Conservation (phyloP, 257 asterid genomes). For the Oldenlandia corymbosa region DNA sequence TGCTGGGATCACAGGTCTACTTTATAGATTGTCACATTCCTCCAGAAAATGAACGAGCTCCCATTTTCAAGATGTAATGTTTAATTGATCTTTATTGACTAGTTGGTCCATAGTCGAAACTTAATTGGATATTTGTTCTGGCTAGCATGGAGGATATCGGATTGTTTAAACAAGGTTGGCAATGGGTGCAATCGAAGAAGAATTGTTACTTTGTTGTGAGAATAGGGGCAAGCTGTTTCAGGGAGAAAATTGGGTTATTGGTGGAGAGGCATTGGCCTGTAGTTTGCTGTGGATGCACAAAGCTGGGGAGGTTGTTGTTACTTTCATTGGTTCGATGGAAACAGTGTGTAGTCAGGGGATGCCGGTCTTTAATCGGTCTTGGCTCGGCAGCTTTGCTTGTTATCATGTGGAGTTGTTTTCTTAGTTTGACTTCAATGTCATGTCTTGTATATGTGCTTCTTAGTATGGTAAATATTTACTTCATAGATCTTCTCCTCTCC, state of each 20-base stretch:
- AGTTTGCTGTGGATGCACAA: slow-evolving; percentile 77
- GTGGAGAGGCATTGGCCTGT: slow-evolving; percentile 92
- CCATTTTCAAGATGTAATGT: slow-evolving; percentile 11
- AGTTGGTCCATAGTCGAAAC: background rate
- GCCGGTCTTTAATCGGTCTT: slow-evolving; percentile 60
- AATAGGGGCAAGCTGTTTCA: slow-evolving; percentile 43
- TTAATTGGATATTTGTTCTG: slow-evolving; percentile 5
- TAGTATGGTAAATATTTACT: slow-evolving; percentile 71
- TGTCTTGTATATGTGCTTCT: slow-evolving; percentile 88
- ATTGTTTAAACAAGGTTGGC: slow-evolving; percentile 80
- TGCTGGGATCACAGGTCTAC: slow-evolving; percentile 24
- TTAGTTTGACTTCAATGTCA: slow-evolving; percentile 87
- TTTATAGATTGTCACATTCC: slow-evolving; percentile 16
- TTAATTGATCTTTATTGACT: slow-evolving; percentile 2
- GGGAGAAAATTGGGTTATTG: slow-evolving; percentile 69
- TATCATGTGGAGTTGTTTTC: slow-evolving; percentile 97
- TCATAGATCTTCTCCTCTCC: slow-evolving; percentile 3
- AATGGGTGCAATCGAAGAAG: slow-evolving; percentile 81
- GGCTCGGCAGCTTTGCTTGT: slow-evolving; percentile 88
- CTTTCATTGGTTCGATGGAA: slow-evolving; percentile 71
- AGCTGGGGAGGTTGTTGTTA: slow-evolving; percentile 45
- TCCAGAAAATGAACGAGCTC: slow-evolving; percentile 27
- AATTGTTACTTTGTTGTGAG: slow-evolving; percentile 61
- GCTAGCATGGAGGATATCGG: slow-evolving; percentile 92
- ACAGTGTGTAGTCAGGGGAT: slow-evolving; percentile 59